Evolutionary conservation across 2,329 filamentous ascomycete species (phyloP), one percentile per base, ranked within the genome.

Genomic region (Colletotrichum eremochloae): DNA sequence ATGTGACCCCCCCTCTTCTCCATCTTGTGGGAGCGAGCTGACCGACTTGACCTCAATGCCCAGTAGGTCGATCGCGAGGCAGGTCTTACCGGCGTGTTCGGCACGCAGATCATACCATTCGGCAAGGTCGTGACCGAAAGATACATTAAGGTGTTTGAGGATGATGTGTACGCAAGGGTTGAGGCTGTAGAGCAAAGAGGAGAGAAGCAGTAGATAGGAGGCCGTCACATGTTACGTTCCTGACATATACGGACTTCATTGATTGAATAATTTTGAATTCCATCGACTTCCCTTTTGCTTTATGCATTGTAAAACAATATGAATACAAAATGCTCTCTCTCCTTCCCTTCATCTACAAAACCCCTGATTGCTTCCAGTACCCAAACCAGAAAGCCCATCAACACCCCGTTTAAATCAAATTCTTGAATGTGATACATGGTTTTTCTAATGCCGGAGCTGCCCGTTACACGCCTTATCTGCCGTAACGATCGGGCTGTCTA

Each of bases 401-500:
- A 58, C 52, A 40, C 63, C 52, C 12, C 15, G 48, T 50, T 38
- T 14, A 40, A 66, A 40, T 33, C n/a, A n/a, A 55, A 46, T 31
- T 57, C 52, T 57, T 36, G 3, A 63, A 40, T 66, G 44, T 65
- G 40, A 58, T 58, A 66, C 63, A 66, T 48, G 42, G n/a, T 38
- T 38, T 24, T 33, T 18, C 46, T 24, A 42, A 46, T 20, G 14
- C 38, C n/a, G n/a, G 40, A 44, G 20, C 20, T 20, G 5, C 12
- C 33, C 12, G 11, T 18, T 53, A 18, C 18, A 18, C 40, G 46
- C 20, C 46, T 76, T 80, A 86, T 72, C 85, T 80, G 73, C 84
- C 82, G 73, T 86, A 87, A 56, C 81, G 80, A 71, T 87, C 85
- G 50, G 82, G 83, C 33, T 81, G 81, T 24, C 78, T 78, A 11